Conservation (phyloP, 176 grass and related monocot species). For the Lolium multiflorum region DNA sequence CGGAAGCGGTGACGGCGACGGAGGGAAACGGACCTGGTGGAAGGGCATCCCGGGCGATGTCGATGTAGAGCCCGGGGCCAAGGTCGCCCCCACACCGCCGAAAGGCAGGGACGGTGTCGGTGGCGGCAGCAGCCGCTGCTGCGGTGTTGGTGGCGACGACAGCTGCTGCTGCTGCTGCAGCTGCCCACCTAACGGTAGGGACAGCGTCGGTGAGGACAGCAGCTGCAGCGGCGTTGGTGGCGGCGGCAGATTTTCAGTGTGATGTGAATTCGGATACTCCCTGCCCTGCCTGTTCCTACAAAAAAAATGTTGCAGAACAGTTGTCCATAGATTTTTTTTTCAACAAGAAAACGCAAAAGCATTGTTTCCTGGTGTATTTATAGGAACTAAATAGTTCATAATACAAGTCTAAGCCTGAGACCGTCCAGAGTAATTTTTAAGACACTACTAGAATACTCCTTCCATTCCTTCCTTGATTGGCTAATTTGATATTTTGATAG, state of each 20-base stretch:
- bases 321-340: not conserved
- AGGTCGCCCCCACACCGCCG: no score
- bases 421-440: not conserved
- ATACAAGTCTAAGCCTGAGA: not conserved
- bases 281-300: not conserved
- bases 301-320: not conserved
- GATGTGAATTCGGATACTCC: not conserved
- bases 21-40: no score
- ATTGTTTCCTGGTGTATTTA: not conserved
- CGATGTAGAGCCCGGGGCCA: no score
- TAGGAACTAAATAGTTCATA: not conserved
- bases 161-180: no score
- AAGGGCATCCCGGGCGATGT: no score
- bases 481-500: conserved; percentile 37
- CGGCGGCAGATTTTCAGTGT: not conserved
- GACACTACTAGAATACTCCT: not conserved
- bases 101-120: no score
- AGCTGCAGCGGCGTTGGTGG: no score
- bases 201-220: no score
- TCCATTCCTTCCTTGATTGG: not conserved
- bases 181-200: no score
- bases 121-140: no score
- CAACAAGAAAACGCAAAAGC: not conserved
- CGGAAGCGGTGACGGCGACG: no score
- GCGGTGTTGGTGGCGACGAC: no score